Conservation (phyloP, 306 rosid genomes). For the Prunus mume region DNA sequence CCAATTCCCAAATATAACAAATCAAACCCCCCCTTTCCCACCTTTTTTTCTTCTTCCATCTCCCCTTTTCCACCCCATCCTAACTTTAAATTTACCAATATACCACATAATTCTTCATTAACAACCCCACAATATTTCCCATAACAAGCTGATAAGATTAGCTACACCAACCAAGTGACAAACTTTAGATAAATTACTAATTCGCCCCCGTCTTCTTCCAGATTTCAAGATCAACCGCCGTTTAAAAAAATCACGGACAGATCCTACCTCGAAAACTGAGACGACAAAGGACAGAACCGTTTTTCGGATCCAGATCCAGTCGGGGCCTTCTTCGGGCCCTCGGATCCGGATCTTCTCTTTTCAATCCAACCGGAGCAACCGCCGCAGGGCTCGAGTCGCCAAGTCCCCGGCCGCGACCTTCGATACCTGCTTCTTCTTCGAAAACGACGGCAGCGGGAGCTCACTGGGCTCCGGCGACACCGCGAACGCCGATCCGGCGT, state of each 20-base stretch:
- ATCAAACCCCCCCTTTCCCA: constrained; percentile 32
- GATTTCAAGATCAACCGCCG: constrained; percentile 52
- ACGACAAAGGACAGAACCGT: background rate
- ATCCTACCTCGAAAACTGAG: constrained; percentile 28
- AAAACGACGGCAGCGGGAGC: constrained; percentile 81
- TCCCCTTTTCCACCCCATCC: background rate
- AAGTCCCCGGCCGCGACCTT: constrained; percentile 56
- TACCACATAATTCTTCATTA: constrained; percentile 4
- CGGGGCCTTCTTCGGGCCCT: constrained; percentile 4
- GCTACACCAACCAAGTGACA: constrained; percentile 1
- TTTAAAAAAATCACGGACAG: constrained; percentile 79
- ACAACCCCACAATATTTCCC: constrained; percentile 7
- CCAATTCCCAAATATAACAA: constrained; percentile 20
- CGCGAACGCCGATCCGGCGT: constrained; percentile 88
- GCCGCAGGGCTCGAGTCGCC: constrained; percentile 85
- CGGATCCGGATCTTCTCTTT: background rate
- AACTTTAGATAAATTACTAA: constrained; percentile 14
- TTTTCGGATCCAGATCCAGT: background rate
- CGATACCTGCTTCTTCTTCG: constrained; percentile 43
- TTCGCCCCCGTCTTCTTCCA: constrained; percentile 29
- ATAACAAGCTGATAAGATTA: background rate
- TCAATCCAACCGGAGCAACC: constrained; percentile 70
- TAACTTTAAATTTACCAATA: constrained; percentile 11
- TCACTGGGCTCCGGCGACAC: constrained; percentile 83
- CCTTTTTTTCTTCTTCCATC: constrained; percentile 14